Evolutionary conservation across 352 stramenopile species (phyloP).

Genomic region (Pythium dissimile): DNA sequence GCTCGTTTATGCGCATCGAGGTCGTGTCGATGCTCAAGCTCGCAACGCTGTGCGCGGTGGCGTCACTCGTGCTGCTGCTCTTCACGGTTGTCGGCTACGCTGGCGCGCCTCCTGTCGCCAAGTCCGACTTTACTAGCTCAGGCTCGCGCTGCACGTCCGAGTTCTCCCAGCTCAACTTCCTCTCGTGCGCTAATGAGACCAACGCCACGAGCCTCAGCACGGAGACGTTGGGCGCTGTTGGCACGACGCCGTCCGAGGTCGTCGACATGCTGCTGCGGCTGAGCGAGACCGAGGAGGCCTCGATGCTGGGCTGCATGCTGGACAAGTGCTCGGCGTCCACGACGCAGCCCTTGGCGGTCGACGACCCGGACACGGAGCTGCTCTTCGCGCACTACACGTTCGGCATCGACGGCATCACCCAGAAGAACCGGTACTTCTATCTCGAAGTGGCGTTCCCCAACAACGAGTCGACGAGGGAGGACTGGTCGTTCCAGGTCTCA

Average conservation of each 20-base stretch:
- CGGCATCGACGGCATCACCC: constrained; percentile 42
- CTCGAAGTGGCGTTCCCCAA: constrained; percentile 50
- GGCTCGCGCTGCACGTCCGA: constrained; percentile 45
- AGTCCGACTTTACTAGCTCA: constrained; percentile 49
- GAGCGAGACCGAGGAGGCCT: constrained; percentile 22
- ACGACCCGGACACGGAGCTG: constrained; percentile 23
- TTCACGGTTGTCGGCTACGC: constrained; percentile 48
- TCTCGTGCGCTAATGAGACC: constrained; percentile 22
- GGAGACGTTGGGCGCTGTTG: background rate
- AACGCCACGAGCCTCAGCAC: background rate
- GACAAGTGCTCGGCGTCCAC: constrained; percentile 42
- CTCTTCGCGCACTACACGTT: constrained; percentile 54
- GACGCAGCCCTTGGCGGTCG: constrained; percentile 33
- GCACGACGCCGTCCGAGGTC: constrained; percentile 29
- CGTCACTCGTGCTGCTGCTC: constrained; percentile 30
- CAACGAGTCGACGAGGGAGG: constrained; percentile 14
- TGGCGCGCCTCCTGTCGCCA: constrained; percentile 32
- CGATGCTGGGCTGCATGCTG: constrained; percentile 48
- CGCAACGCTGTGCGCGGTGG: constrained; percentile 22
- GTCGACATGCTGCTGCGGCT: constrained; percentile 44
- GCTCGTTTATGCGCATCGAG: constrained; percentile 64
- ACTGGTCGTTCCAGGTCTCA: constrained; percentile 45
- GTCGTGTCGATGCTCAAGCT: constrained; percentile 62
- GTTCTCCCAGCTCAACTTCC: constrained; percentile 38
- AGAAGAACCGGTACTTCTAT: constrained; percentile 66